A percentile compares a stretch with the other conserved stretches of the same genome.
phyloP scores from a whole-genome alignment of 371 early-diverging fungal species.

The Lichtheimia ornata region DNA sequence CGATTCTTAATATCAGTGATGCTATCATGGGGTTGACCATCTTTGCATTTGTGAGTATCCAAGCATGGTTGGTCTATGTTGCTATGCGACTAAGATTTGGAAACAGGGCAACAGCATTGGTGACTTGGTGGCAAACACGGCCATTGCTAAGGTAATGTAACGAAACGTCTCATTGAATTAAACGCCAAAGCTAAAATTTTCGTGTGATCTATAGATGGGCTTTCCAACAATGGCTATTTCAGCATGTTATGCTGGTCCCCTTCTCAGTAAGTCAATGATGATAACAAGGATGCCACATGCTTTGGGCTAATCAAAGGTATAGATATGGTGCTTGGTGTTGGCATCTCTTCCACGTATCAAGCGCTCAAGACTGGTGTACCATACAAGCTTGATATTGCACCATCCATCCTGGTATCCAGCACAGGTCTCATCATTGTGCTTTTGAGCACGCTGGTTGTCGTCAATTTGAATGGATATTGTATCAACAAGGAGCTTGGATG shows the following conservation, averaged over 20 bases:
- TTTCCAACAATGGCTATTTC: slow-evolving; percentile 84
- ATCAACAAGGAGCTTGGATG: slow-evolving; percentile 52
- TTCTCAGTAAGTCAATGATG: slow-evolving; percentile 1
- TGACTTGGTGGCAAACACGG: slow-evolving; percentile 83
- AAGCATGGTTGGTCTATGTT: neutral
- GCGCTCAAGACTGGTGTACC: slow-evolving; percentile 42
- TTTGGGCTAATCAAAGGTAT: neutral
- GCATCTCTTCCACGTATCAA: slow-evolving; percentile 66
- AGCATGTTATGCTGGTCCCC: slow-evolving; percentile 84
- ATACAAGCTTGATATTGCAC: slow-evolving; percentile 51
- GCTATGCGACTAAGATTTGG: neutral
- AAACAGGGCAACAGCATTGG: slow-evolving; percentile 79
- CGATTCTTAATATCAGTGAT: slow-evolving; percentile 74
- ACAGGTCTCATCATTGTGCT: slow-evolving; percentile 54
- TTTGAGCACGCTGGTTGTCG: slow-evolving; percentile 52
- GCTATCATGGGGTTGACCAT: slow-evolving; percentile 83
- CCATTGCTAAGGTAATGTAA: slow-evolving; percentile 63
- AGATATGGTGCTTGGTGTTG: slow-evolving; percentile 79
- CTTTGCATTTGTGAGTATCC: slow-evolving; percentile 67
- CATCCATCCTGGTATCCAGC: slow-evolving; percentile 58
- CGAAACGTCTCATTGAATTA: too few species aligned
- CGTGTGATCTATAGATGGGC: slow-evolving; percentile 55
- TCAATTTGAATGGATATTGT: slow-evolving; percentile 49
- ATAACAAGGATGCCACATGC: neutral
- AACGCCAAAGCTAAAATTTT: too few species aligned